These are phyloP conservation scores for Boletus tomentosulus DNA, from an alignment of 768 basidiomycete genomes.

Conservation along the genomic window DNA sequence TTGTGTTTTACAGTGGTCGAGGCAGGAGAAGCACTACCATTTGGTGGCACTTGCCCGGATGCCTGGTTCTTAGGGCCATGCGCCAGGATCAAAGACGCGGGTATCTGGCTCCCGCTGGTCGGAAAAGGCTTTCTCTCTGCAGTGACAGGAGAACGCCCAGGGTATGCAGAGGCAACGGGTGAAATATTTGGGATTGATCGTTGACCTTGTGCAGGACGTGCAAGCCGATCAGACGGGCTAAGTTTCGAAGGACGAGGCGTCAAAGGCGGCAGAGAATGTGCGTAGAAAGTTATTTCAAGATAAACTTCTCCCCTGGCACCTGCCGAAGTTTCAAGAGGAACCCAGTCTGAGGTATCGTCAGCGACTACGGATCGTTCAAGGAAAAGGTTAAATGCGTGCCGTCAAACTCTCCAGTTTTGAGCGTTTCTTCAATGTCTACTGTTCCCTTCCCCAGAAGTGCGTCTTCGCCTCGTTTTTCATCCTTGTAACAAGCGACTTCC, in stretches of 20 bases:
- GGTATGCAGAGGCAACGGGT: slow-evolving; percentile 12
- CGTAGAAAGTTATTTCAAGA: slow-evolving; percentile 91
- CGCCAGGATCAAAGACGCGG: slow-evolving; percentile 24
- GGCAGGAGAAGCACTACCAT: slow-evolving; percentile 4
- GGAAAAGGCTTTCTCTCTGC: slow-evolving; percentile 8
- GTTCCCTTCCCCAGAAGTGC: slow-evolving; percentile 68
- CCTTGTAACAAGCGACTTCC: slow-evolving; percentile 74
- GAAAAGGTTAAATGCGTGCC: slow-evolving; percentile 47
- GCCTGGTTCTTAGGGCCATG: slow-evolving; percentile 4
- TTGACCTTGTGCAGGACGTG: slow-evolving; percentile 35
- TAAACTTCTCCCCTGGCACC: slow-evolving; percentile 80
- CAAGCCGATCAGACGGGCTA: slow-evolving; percentile 46
- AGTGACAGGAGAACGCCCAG: slow-evolving; percentile 5
- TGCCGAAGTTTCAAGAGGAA: slow-evolving; percentile 53
- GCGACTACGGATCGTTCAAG: neutral
- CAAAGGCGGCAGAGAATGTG: slow-evolving; percentile 58
- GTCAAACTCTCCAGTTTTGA: slow-evolving; percentile 88
- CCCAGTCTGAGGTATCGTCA: slow-evolving; percentile 55
- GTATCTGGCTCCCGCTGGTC: slow-evolving; percentile 8
- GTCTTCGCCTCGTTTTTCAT: slow-evolving; percentile 70
- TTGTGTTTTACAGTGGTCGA: slow-evolving; percentile 12
- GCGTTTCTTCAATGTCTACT: slow-evolving; percentile 72
- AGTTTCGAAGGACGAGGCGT: slow-evolving; percentile 52
- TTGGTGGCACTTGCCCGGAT: slow-evolving; percentile 7
- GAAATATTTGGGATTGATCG: slow-evolving; percentile 14